Base-by-base conservation (phyloP, 23 red algal genomes). In the Gracilaria domingensis region DNA sequence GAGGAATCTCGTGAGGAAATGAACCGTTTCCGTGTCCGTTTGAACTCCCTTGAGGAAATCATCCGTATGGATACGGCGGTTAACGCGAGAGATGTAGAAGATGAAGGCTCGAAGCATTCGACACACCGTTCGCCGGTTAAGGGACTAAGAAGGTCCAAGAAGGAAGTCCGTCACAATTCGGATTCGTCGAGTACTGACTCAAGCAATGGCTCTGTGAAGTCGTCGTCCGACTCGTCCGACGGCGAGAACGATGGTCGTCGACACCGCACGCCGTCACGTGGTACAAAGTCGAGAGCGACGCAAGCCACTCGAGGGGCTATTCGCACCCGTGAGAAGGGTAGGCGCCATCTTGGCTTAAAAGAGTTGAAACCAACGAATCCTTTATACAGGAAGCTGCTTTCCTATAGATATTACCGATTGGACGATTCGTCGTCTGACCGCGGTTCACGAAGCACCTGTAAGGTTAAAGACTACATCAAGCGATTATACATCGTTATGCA, bases 401-500 rank as follows among this genome's bases (percentile, higher is more conserved):
- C 42, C 4, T 45, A 45, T 11, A 4, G 42, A 11, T 45, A 45
- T 45, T 45, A 45, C 42, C 42, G 55, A 1, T 42, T 84, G 59
- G 54, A 45, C 53, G 58, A 84, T 20, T 58, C 56, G 12, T 66
- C 20, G 9, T 35, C 7, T 55, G 14, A 17, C 0, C 0, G 40
- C 4, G 18, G 8, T 38, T 21, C 59, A 7, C 80, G 18, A 8
- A 56, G 36, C 0, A 64, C 59, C 5, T 35, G 80, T 21, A 64
- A 66, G 53, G 58, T 84, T 12, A 51, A 59, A 18, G 56, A 84
- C 56, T 36, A 0, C 23, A 42, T 66, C 54, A 84, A 84, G 18
- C 7, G n/a, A n/a, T n/a, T n/a, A n/a, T n/a, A n/a, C n/a, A n/a
- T n/a, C n/a, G n/a, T n/a, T n/a, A n/a, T n/a, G n/a, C n/a, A n/a